Evolutionary conservation across 305 asterid species (phyloP).

Genomic region (Fraxinus floribunda): DNA sequence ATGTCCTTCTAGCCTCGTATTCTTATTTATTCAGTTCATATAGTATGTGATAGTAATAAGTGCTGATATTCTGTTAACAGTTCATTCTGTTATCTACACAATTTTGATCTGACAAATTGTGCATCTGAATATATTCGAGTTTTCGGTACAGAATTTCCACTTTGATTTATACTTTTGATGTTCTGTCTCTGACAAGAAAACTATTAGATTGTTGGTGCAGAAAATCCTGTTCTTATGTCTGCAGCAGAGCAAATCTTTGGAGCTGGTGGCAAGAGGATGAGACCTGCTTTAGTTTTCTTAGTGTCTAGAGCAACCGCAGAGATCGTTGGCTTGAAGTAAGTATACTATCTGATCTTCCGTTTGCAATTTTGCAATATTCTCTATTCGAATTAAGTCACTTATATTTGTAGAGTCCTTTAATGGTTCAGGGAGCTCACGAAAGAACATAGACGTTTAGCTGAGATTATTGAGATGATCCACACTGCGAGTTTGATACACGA

Average conservation of each 20-base stretch:
- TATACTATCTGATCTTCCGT: slow-evolving; percentile 14
- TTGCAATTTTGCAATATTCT: background rate
- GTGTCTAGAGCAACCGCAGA: slow-evolving; percentile 90
- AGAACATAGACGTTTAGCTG: slow-evolving; percentile 93
- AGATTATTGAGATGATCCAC: slow-evolving; percentile 97
- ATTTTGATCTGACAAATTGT: background rate
- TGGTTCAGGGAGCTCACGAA: slow-evolving; percentile 74
- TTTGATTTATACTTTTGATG: background rate
- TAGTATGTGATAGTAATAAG: background rate
- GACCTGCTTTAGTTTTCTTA: slow-evolving; percentile 91
- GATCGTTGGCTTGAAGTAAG: slow-evolving; percentile 72
- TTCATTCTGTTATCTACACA: background rate
- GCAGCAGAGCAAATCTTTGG: slow-evolving; percentile 97
- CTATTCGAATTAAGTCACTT: background rate
- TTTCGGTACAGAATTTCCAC: background rate
- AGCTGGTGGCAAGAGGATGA: slow-evolving; percentile 97
- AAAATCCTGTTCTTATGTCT: slow-evolving; percentile 90
- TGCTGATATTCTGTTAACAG: background rate
- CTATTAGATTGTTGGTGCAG: slow-evolving; percentile 91
- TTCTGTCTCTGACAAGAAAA: slow-evolving; percentile 27
- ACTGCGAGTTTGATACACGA: slow-evolving; percentile 97
- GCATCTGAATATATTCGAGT: background rate
- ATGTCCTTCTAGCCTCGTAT: background rate
- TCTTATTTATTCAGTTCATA: background rate
- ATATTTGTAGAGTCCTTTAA: slow-evolving; percentile 5